Conservation (phyloP, 257 asterid species). For the Solanum clarkiae region DNA sequence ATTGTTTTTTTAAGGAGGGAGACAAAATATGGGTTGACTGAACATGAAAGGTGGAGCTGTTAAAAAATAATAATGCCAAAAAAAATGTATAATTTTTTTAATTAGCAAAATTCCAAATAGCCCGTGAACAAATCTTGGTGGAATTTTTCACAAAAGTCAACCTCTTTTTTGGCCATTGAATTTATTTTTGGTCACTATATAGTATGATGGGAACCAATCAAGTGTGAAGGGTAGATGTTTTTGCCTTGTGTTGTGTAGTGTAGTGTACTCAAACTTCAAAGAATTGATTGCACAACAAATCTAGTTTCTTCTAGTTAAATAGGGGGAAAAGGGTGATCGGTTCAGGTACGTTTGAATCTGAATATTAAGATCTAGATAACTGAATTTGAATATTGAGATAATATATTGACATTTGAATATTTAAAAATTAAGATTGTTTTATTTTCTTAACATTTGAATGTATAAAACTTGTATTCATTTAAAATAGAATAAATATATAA, state of each 20-base stretch:
- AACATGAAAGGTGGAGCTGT: constrained; percentile 6
- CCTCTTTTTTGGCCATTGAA: constrained; percentile 4
- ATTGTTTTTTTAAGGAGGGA: neutral
- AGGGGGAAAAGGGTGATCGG: neutral
- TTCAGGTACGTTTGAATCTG: neutral
- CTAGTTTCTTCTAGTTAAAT: neutral
- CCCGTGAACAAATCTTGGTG: constrained; percentile 32
- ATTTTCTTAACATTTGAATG: too few relatives aligned
- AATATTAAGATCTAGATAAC: neutral
- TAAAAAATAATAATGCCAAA: neutral
- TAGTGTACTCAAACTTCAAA: neutral
- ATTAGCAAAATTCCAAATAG: neutral
- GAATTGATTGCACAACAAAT: neutral
- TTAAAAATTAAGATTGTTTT: too few relatives aligned
- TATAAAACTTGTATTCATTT: too few relatives aligned
- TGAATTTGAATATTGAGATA: neutral
- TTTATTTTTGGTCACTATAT: neutral
- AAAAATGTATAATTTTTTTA: neutral
- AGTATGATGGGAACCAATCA: neutral
- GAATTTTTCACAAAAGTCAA: constrained; percentile 43
- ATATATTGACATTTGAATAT: neutral
- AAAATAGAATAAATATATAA: too few relatives aligned
- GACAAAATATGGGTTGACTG: constrained; percentile 24
- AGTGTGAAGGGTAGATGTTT: neutral
- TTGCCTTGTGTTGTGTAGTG: neutral